Evolutionary conservation across 306 rosid species (phyloP).

Genomic region (Alnus rubra): DNA sequence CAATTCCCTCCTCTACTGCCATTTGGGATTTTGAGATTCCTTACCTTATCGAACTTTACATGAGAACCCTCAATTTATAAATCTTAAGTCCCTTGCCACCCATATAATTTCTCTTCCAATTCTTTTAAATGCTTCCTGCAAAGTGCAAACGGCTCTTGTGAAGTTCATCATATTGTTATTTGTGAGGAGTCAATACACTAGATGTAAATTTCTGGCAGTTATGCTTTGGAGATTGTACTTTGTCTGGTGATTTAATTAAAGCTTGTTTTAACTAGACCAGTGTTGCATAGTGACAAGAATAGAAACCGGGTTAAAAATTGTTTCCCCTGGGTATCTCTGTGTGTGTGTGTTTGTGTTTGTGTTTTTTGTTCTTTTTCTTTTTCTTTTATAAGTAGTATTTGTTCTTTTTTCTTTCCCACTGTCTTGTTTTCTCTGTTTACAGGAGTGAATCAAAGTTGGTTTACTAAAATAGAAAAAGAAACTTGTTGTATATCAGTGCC

Average conservation of each 20-base stretch:
- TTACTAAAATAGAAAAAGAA: background rate
- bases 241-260: background rate
- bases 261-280: background rate
- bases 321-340: background rate
- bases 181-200: background rate
- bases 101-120: background rate
- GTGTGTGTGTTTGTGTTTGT: background rate
- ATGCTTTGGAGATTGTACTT: background rate
- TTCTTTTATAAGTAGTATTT: background rate
- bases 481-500: background rate
- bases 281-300: background rate
- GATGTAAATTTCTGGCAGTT: background rate
- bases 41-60: background rate
- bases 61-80: background rate
- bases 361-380: background rate
- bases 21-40: background rate
- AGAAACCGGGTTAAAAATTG: background rate
- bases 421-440: background rate
- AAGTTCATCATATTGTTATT: background rate
- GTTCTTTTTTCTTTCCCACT: background rate
- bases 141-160: background rate
- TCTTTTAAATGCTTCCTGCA: background rate
- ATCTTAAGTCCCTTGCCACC: background rate
- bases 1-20: background rate
- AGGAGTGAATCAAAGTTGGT: background rate